Evolutionary conservation across 2,329 filamentous ascomycete species (phyloP), one percentile per base, ranked within the genome.

Genomic region (Colletotrichum costaricense): DNA sequence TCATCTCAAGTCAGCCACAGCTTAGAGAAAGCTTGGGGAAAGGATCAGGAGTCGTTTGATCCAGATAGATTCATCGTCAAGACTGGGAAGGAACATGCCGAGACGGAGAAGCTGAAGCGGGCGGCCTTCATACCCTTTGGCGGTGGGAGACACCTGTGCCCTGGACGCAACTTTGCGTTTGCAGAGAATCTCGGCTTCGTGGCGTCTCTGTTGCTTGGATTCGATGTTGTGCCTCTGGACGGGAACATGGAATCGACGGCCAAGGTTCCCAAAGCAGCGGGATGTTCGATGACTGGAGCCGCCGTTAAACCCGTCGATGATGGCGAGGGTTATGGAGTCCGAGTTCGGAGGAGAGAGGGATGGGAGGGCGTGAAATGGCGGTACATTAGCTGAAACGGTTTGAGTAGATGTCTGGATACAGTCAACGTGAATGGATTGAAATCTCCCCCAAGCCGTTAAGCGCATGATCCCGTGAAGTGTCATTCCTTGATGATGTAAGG

Each of bases 61-160:
- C 79, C 78, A 0, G 68, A 74, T 4, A 76, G 81, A 2, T 83
- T 84, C 65, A 67, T 82, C 14, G 60, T 59, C 6, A 70, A 49
- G 63, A 33, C 24, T 12, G 22, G 14, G 14, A 49, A 64, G 28
- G 57, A 38, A 19, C 8, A 58, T 5, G 5, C 52, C 1, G 52
- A 67, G 4, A 80, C 72, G 22, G 52, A 72, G n/a, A 74, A 42
- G 24, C 52, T 76, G 38, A 77, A 77, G 33, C 74, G 74, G 14
- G 82, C 81, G 26, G 78, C 81, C 6, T 87, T 87, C 71, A 78
- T 86, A 28, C 80, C 84, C 0, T 89, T 89, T 76, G 87, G 87
- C 3, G 83, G 86, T 3, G 87, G 87, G 14, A 86, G 84, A 62
- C 85, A 83, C 7, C 76, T 88, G 11, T 88, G 86, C 55, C 82